phyloP scores from a whole-genome alignment of 192 early-diverging fungal genomes.

The Coemansia sp. region DNA sequence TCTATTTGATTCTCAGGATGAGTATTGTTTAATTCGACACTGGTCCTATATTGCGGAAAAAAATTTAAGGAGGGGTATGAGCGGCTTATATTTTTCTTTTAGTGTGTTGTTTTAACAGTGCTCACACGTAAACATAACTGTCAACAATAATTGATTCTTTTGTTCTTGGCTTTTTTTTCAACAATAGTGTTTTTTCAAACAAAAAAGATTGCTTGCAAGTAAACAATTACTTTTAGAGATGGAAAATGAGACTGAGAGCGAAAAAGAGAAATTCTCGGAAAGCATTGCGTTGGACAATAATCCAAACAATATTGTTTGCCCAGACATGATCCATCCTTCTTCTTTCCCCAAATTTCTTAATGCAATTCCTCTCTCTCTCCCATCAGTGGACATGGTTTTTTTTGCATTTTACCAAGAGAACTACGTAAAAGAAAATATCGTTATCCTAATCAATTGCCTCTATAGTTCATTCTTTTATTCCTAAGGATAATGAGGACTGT shows the following conservation, averaged over 20 bases:
- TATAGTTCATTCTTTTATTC: not conserved
- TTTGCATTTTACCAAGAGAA: not conserved
- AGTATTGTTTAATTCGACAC: not conserved
- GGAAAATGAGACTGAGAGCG: not conserved
- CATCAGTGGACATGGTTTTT: not conserved
- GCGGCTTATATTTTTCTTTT: not conserved
- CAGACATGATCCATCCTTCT: not conserved
- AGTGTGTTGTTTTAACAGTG: conserved; percentile 1
- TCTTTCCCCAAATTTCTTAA: too few relatives aligned
- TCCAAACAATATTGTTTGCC: not conserved
- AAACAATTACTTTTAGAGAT: not conserved
- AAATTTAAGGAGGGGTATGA: not conserved
- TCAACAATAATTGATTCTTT: not conserved
- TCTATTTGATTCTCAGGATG: not conserved
- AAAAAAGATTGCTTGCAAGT: not conserved
- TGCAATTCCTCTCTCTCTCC: not conserved
- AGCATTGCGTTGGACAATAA: not conserved
- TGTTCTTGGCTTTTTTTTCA: not conserved
- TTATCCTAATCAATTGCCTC: not conserved
- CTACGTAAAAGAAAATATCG: not conserved
- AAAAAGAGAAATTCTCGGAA: not conserved
- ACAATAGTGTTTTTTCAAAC: not conserved
- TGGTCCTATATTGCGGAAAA: not conserved
- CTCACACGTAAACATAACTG: conserved; percentile 5
- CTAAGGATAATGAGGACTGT: not conserved